Percentiles rank a stretch among this genome's conserved stretches.
Conservation (phyloP, 371 early-diverging fungal genomes). For the Mucor piriformis region DNA sequence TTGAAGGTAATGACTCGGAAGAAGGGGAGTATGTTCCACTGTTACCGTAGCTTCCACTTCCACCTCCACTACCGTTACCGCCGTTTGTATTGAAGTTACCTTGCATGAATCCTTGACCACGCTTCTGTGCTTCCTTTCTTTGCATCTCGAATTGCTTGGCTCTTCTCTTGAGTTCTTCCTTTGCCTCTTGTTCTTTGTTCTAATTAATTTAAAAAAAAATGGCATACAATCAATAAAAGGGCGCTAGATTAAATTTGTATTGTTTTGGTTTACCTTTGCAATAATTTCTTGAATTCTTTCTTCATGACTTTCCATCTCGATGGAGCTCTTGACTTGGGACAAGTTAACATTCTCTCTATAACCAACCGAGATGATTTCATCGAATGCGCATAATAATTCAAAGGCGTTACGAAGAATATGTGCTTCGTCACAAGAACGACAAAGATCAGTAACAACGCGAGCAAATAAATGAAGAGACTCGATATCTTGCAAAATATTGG, state of each 20-base stretch:
- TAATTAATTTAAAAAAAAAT: constrained; percentile 22
- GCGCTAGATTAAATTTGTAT: no score
- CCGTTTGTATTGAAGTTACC: constrained; percentile 49
- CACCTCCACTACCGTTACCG: constrained; percentile 33
- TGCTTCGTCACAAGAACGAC: constrained; percentile 79
- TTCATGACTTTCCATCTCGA: constrained; percentile 96
- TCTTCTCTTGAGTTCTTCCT: constrained; percentile 91
- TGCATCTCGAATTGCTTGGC: constrained; percentile 92
- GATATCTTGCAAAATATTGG: constrained; percentile 91
- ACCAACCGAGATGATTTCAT: constrained; percentile 93
- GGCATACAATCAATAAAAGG: no score
- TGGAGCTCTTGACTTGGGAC: constrained; percentile 87
- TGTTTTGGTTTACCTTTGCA: constrained; percentile 66
- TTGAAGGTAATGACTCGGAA: constrained; percentile 44
- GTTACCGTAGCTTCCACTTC: constrained; percentile 25
- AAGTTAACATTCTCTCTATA: constrained; percentile 85
- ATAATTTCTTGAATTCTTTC: constrained; percentile 96
- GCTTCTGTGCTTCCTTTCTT: constrained; percentile 80
- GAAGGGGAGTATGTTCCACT: constrained; percentile 53
- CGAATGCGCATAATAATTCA: constrained; percentile 91
- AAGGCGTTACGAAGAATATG: constrained; percentile 82
- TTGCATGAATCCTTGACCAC: constrained; percentile 65
- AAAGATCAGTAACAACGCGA: constrained; percentile 89
- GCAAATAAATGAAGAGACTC: constrained; percentile 93
- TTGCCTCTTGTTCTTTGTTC: constrained; percentile 97